Evolutionary conservation across 2,329 filamentous ascomycete species (phyloP).

Genomic region (Pezicula radicicola): DNA sequence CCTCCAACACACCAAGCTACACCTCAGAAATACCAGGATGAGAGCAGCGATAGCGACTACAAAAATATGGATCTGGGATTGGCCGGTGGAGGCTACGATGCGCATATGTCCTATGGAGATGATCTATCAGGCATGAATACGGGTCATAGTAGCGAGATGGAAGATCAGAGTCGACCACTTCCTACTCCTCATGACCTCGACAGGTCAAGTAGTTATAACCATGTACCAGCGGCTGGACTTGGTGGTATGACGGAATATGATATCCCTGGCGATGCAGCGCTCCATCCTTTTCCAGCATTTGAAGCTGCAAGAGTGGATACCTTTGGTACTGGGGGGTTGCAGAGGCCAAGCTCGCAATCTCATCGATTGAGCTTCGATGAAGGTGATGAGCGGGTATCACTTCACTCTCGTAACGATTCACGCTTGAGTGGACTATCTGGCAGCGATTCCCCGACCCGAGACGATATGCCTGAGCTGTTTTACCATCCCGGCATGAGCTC

Average conservation of each 20-base stretch:
- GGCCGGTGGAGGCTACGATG: conserved; percentile 70
- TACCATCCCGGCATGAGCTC: conserved; percentile 79
- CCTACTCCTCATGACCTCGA: conserved; percentile 40
- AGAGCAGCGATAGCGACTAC: conserved; percentile 70
- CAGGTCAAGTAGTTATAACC: conserved; percentile 24
- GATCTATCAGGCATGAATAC: conserved; percentile 28
- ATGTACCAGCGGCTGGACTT: conserved; percentile 21
- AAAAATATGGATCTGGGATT: conserved; percentile 69
- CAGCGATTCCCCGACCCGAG: conserved; percentile 64
- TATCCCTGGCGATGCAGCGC: conserved; percentile 45
- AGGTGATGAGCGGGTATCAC: conserved; percentile 72
- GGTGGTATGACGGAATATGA: conserved; percentile 32
- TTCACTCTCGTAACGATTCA: conserved; percentile 50
- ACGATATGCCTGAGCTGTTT: conserved; percentile 85
- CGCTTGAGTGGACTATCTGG: conserved; percentile 37
- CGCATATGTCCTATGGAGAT: conserved; percentile 57
- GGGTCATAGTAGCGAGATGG: conserved; percentile 33
- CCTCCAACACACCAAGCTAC: conserved; percentile 27
- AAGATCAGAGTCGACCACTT: conserved; percentile 45
- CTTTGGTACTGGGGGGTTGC: conserved; percentile 83
- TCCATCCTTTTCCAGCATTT: conserved; percentile 55
- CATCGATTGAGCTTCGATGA: conserved; percentile 87
- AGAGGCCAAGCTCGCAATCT: conserved; percentile 68
- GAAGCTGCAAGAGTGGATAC: conserved; percentile 64
- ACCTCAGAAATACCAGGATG: conserved; percentile 28